phyloP scores from a whole-genome alignment of 2,329 filamentous ascomycete genomes.

The Thielaviopsis populi region DNA sequence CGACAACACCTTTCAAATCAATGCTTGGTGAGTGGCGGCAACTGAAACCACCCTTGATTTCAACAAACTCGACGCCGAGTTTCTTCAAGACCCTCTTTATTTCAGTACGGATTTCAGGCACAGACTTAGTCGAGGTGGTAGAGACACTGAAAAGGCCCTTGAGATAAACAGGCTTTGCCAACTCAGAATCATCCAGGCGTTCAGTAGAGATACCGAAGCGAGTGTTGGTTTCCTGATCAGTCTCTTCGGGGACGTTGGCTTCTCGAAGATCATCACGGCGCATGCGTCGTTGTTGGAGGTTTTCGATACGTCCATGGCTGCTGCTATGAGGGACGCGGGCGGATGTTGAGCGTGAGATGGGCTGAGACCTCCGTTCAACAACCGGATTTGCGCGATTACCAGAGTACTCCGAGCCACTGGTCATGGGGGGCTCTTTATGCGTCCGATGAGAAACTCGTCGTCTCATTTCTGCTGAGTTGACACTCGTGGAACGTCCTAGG shows the following conservation, averaged over 20 bases:
- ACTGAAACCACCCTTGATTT: constrained; percentile 86
- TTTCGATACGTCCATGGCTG: constrained; percentile 77
- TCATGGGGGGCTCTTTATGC: constrained; percentile 51
- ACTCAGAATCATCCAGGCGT: constrained; percentile 51
- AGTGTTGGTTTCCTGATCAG: constrained; percentile 53
- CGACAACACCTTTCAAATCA: constrained; percentile 59
- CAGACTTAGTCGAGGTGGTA: constrained; percentile 83
- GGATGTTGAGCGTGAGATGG: constrained; percentile 44
- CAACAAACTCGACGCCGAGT: constrained; percentile 76
- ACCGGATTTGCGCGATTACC: constrained; percentile 38
- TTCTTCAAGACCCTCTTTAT: constrained; percentile 80
- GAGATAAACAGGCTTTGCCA: constrained; percentile 85
- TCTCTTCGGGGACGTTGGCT: constrained; percentile 78
- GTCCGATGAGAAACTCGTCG: constrained; percentile 38
- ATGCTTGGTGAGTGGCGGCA: constrained; percentile 84
- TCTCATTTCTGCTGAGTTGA: constrained; percentile 73
- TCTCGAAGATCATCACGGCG: constrained; percentile 52
- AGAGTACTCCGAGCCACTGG: constrained; percentile 68
- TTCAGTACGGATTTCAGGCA: constrained; percentile 71
- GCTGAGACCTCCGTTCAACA: constrained; percentile 36
- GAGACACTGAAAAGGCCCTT: constrained; percentile 96
- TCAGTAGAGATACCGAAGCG: constrained; percentile 44
- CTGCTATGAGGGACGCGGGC: constrained; percentile 67
- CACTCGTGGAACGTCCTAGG: constrained; percentile 75
- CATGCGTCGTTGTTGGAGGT: constrained; percentile 72